Evolutionary conservation across 1,284 basidiomycete genomes (phyloP).

Genomic region (Chalciporus piperatoides): DNA sequence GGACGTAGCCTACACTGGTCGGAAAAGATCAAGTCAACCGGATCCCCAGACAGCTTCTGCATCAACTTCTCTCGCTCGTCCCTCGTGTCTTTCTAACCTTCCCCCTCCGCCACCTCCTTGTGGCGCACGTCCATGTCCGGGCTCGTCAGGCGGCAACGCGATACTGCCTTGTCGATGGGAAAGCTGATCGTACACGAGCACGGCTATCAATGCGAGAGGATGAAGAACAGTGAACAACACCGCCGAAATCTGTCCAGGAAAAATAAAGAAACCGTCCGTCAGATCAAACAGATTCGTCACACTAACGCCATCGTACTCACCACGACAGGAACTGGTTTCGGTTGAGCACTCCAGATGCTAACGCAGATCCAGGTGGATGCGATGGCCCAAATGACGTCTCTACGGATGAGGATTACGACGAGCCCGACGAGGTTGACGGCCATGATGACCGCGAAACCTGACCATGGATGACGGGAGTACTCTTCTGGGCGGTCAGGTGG

Average conservation of each 20-base stretch:
- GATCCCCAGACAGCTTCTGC: conserved; percentile 22
- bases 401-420: conserved; percentile 48
- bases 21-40: neutral
- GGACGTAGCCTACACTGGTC: neutral
- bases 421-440: conserved; percentile 56
- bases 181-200: conserved; percentile 39
- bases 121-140: neutral
- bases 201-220: conserved; percentile 48
- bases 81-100: conserved; percentile 1
- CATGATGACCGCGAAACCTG: conserved; percentile 59
- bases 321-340: conserved; percentile 59
- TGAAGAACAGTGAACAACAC: conserved; percentile 59
- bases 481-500: conserved; percentile 40
- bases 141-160: conserved; percentile 41
- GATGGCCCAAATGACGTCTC: conserved; percentile 69
- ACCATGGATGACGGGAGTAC: conserved; percentile 53
- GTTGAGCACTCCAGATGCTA: conserved; percentile 55
- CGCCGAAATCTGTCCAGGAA: conserved; percentile 43
- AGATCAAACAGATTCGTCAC: neutral
- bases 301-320: conserved; percentile 38
- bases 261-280: neutral
- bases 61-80: conserved; percentile 36
- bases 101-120: neutral
- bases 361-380: conserved; percentile 69
- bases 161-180: conserved; percentile 36